A percentile compares a stretch with the other conserved stretches of the same genome.
Evolutionary conservation across 257 asterid genomes (phyloP).

Genomic region (Fraxinus excelsior): DNA sequence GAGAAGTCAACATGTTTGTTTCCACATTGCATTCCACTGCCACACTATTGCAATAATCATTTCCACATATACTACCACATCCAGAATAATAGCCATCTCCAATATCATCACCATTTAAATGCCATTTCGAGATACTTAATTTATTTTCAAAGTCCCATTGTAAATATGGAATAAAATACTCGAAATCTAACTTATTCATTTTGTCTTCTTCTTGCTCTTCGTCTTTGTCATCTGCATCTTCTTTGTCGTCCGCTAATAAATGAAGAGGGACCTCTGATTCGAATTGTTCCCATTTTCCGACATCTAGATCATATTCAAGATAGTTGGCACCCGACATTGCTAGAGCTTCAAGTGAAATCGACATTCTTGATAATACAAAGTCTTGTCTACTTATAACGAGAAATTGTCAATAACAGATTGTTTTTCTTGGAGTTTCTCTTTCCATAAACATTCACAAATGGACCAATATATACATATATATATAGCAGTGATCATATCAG

Average conservation of each 20-base stretch:
- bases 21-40: too few relatives aligned
- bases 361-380: conserved; percentile 5
- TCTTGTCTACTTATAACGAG: not conserved
- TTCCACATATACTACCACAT: too few relatives aligned
- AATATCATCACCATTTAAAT: not conserved
- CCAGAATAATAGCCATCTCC: too few relatives aligned
- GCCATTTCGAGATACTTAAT: not conserved
- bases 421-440: not conserved
- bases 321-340: conserved; percentile 52
- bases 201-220: not conserved
- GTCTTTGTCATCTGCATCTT: too few relatives aligned
- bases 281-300: conserved; percentile 33
- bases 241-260: conserved; percentile 36
- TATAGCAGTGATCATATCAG: not conserved
- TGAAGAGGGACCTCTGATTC: conserved; percentile 32
- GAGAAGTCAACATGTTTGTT: conserved; percentile 1
- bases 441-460: not conserved
- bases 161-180: not conserved
- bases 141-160: not conserved
- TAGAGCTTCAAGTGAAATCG: conserved; percentile 53
- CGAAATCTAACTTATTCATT: not conserved
- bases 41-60: not conserved
- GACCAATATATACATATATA: not conserved
- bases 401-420: not conserved
- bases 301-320: conserved; percentile 24